Conservation (phyloP, 352 stramenopile genomes). For the Phytophthora chlamydospora region DNA sequence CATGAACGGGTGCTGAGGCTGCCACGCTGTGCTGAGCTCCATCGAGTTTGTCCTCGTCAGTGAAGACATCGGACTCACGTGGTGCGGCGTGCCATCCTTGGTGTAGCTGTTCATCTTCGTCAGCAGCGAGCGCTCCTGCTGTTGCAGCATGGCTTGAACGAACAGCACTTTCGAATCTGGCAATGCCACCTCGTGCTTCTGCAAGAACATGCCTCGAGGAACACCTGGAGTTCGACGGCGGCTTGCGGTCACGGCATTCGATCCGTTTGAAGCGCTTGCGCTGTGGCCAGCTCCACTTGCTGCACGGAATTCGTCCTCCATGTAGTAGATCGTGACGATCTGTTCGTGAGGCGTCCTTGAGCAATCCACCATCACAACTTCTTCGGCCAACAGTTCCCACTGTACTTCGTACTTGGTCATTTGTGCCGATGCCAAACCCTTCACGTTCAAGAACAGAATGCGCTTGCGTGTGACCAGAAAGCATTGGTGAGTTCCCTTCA, state of each 20-base stretch:
- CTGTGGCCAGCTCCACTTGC: constrained; percentile 32
- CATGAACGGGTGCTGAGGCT: constrained; percentile 41
- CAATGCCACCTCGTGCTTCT: constrained; percentile 76
- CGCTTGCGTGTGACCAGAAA: constrained; percentile 86
- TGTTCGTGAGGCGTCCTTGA: constrained; percentile 38
- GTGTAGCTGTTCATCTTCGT: constrained; percentile 64
- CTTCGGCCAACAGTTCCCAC: constrained; percentile 82
- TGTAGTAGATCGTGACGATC: constrained; percentile 66
- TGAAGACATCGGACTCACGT: constrained; percentile 26
- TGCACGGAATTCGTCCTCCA: constrained; percentile 69
- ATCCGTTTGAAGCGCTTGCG: constrained; percentile 17
- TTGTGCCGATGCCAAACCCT: constrained; percentile 38
- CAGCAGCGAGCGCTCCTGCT: constrained; percentile 78
- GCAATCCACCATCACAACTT: constrained; percentile 83
- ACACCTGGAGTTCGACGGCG: constrained; percentile 43
- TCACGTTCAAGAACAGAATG: constrained; percentile 80
- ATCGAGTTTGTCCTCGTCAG: constrained; percentile 49
- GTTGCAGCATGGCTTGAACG: constrained; percentile 85
- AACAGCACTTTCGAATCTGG: constrained; percentile 82
- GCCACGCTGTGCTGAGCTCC: constrained; percentile 50
- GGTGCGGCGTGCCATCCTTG: constrained; percentile 26
- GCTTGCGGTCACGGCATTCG: constrained; percentile 30
- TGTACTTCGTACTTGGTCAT: constrained; percentile 77
- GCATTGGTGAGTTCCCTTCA: constrained; percentile 75
- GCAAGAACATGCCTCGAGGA: constrained; percentile 71